Evolutionary conservation across 163 green algal species (phyloP), one percentile per base, ranked within the genome.

Genomic region (Picocystis sp.): DNA sequence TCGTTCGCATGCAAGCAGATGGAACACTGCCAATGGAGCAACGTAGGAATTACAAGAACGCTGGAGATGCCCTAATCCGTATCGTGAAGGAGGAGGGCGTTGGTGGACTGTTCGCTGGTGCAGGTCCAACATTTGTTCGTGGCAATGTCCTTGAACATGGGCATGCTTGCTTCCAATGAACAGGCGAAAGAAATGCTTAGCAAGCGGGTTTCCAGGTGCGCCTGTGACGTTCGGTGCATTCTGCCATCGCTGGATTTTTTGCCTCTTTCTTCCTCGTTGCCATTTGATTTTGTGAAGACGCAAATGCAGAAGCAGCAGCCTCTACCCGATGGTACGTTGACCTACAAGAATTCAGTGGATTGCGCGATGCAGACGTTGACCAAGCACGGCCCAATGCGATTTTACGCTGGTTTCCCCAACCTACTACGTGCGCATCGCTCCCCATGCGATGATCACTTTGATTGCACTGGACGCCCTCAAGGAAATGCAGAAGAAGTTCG

Each of bases 121-220:
- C 81, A 9, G 78, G 74, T 9, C 92, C 91, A 48, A 99, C 91
- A 17, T 81, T 98, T 14, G 82, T 92, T 11, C 79, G 91, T 33
- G 91, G n/a, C 91, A 55, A 96, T 95, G 85, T 79, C 89, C 2
- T 80, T 99, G 50, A 99, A 99, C 83, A 98, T 97, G 91, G 91
- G 91, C 59, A 99, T 98, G 91, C 76, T 99, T 45, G 91, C 91
- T 17, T 92, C 83, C 52, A 96, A 98, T 69, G 91, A 99, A 65
- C 84, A 96, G 79, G 78, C 59, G 22, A 66, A 72, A 47, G 68
- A 94, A 71, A 76, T 81, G 67, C 67, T 93, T 15, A 73, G 65
- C 69, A 64, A 11, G 48, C 68, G 22, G 84, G 84, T 35, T 84
- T 86, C 46, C 47, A 62, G 11, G 50, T 21, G 53, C 55, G n/a